Evolutionary conservation across 768 basidiomycete genomes (phyloP).

Genomic region (Zangia roseola): DNA sequence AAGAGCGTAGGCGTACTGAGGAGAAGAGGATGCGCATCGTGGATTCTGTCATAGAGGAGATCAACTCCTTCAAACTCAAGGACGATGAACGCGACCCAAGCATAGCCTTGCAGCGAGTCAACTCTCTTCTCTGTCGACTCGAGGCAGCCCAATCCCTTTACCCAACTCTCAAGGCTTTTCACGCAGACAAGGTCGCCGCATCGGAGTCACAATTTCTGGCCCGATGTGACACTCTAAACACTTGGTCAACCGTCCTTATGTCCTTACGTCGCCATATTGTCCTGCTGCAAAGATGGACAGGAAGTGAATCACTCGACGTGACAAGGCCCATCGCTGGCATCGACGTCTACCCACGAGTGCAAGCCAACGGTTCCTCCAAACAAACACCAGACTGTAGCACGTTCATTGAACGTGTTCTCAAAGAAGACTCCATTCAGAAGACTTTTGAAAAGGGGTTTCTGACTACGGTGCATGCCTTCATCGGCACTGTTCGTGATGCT

Average conservation of each 20-base stretch:
- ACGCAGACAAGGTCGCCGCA: slow-evolving; percentile 72
- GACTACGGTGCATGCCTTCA: slow-evolving; percentile 81
- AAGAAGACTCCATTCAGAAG: slow-evolving; percentile 94
- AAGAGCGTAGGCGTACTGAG: slow-evolving; percentile 79
- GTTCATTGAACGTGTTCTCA: slow-evolving; percentile 91
- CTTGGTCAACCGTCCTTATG: slow-evolving; percentile 87
- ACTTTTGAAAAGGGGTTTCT: slow-evolving; percentile 92
- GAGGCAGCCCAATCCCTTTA: slow-evolving; percentile 86
- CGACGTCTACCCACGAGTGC: slow-evolving; percentile 41
- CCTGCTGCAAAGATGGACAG: slow-evolving; percentile 90
- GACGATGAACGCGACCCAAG: slow-evolving; percentile 34
- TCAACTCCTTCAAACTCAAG: slow-evolving; percentile 69
- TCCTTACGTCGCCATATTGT: slow-evolving; percentile 81
- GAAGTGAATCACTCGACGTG: slow-evolving; percentile 87
- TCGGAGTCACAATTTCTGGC: slow-evolving; percentile 65
- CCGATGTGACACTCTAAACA: slow-evolving; percentile 86
- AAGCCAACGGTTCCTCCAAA: slow-evolving; percentile 39
- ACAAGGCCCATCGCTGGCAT: slow-evolving; percentile 72
- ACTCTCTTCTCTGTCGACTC: slow-evolving; percentile 66
- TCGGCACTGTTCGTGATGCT: slow-evolving; percentile 82
- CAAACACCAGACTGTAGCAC: slow-evolving; percentile 64
- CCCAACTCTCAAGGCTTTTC: slow-evolving; percentile 78
- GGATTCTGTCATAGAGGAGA: slow-evolving; percentile 81
- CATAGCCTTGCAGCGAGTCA: slow-evolving; percentile 60
- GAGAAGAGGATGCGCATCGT: slow-evolving; percentile 80